Conservation (phyloP, 2,329 filamentous ascomycete genomes). For the Thermoascus crustaceus region DNA sequence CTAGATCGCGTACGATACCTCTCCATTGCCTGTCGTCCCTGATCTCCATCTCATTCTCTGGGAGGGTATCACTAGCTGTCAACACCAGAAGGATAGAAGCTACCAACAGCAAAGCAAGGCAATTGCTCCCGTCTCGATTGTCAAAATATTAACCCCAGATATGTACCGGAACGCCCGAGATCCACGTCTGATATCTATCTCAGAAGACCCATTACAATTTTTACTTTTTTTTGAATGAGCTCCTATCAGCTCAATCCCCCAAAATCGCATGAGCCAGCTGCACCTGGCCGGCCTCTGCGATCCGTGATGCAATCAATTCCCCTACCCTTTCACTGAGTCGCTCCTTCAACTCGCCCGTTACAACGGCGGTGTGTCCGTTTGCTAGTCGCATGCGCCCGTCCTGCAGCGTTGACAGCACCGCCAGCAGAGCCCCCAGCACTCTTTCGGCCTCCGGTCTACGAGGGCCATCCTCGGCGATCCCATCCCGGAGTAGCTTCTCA, state of each 20-base stretch:
- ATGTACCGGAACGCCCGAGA: background rate
- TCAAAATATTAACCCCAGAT: no score
- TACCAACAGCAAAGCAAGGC: background rate
- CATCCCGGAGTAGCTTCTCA: slow-evolving; percentile 52
- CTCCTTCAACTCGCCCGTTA: slow-evolving; percentile 30
- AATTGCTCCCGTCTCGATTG: background rate
- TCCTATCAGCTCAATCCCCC: slow-evolving; percentile 12
- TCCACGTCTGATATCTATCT: background rate
- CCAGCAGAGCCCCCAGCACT: slow-evolving; percentile 50
- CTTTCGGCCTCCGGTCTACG: slow-evolving; percentile 53
- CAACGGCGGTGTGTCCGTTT: slow-evolving; percentile 32
- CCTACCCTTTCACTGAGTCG: slow-evolving; percentile 34
- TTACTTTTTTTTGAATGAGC: background rate
- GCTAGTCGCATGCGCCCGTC: slow-evolving; percentile 33
- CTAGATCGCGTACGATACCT: no score
- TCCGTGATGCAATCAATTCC: slow-evolving; percentile 32
- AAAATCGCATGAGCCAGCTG: slow-evolving; percentile 34
- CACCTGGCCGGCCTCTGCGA: slow-evolving; percentile 34
- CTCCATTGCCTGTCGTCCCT: no score
- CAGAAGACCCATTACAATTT: slow-evolving; percentile 3
- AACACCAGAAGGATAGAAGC: background rate
- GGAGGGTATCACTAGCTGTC: no score
- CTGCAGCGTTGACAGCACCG: slow-evolving; percentile 47
- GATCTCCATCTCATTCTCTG: no score
- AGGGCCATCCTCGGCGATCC: slow-evolving; percentile 40